phyloP scores from a whole-genome alignment of 805 yeast species.

The Pichia membranifaciens region DNA sequence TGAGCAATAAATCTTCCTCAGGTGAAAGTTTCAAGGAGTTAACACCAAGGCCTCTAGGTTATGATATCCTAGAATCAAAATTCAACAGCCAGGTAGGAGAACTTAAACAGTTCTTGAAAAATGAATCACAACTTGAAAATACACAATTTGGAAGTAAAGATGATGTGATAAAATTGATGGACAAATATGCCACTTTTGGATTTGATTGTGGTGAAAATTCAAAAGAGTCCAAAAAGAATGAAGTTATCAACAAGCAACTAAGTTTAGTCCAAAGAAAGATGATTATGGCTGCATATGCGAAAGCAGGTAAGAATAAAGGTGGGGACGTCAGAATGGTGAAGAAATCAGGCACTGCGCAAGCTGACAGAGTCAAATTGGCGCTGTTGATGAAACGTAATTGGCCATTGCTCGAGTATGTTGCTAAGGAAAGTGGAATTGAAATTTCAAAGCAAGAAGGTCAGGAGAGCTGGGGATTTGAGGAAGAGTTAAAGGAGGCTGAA shows the following conservation, averaged over 20 bases:
- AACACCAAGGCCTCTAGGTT: conserved; percentile 27
- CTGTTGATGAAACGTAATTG: conserved; percentile 21
- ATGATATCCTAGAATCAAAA: conserved; percentile 16
- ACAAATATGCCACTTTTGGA: conserved; percentile 1
- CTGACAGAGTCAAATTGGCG: conserved; percentile 1
- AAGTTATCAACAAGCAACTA: not conserved
- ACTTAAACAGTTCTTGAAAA: conserved; percentile 13
- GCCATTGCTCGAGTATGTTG: conserved; percentile 12
- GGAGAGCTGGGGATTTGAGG: conserved; percentile 6
- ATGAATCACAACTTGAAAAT: not conserved
- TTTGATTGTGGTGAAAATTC: not conserved
- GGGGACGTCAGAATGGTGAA: not conserved
- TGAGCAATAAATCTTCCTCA: not conserved
- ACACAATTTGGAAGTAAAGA: not conserved
- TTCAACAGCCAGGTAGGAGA: conserved; percentile 19
- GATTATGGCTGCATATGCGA: conserved; percentile 6
- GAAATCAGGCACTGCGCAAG: not conserved
- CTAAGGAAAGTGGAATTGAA: conserved; percentile 2
- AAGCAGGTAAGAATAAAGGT: not conserved
- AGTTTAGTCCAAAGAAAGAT: conserved; percentile 1
- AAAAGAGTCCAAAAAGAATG: not conserved
- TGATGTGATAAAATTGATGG: conserved; percentile 11
- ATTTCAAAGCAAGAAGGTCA: not conserved
- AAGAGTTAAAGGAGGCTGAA: not conserved
- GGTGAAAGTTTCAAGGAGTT: too few species aligned